Base-by-base conservation (phyloP, 257 asterid genomes). In the Handroanthus guayacan region DNA sequence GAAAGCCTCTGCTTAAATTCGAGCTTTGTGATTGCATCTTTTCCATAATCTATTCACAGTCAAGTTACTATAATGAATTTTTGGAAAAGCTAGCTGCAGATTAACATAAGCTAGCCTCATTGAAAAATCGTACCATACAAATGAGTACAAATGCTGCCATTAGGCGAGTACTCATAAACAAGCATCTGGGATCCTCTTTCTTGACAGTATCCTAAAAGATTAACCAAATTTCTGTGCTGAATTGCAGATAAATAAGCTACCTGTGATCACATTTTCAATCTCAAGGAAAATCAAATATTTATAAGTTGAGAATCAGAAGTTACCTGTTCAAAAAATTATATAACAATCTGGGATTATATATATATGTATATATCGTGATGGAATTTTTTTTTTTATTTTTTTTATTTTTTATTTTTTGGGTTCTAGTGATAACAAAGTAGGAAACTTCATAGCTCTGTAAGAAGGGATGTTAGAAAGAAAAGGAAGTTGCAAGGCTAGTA, bases 1-100 rank as follows among this genome's bases (percentile, higher is more conserved):
- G 90, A 81, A 52, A 92, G 63, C 82, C 97, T 85, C 69, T 85
- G 97, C 89, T 88, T 92, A 74, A 92, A 92, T 58, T 92, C 97
- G 16, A 92, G 87, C 85, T 85, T 92, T 14, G 86, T 81, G 6
- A 61, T 70, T 1, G 82, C 80, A 61, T 75, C 87, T 76, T 81
- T 78, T 11, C 85, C 89, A 3, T 79, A 75, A 50, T 77, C 86
- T 83, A 58, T 67, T 54, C 41, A 78, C 34, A 13, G 72, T 13
- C 41, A 17, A 41, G 13, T 66, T 43, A 31, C 39, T 20, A 37
- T 64, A 41, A 50, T 69, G 36, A 11, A 20, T 44, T 34, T 51
- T 25, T 25, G 31, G 0, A 25, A 25, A 25, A 25, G 31, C 5
- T 6, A 25, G 31, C 5, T 6, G 16, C 9, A 12, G 54, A 37